Evolutionary conservation across 768 basidiomycete genomes (phyloP).

Genomic region (Suillus spraguei): DNA sequence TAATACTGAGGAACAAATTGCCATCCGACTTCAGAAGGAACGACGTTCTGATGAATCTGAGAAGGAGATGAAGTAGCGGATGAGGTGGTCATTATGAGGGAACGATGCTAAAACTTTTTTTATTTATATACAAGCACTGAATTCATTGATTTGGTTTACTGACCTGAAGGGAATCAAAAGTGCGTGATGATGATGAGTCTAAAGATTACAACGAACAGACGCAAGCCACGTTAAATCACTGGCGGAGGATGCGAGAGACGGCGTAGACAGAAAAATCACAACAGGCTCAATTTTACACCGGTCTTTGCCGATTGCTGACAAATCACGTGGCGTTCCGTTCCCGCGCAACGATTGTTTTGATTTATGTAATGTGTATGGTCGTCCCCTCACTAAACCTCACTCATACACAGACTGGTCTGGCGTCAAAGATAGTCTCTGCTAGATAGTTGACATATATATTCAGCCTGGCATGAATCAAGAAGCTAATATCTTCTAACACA

Average conservation of each 20-base stretch:
- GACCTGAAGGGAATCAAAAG: slow-evolving; percentile 36
- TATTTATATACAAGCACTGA: not conserved
- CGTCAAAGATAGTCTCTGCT: too few species aligned
- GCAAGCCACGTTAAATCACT: slow-evolving; percentile 16
- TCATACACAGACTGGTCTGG: too few species aligned
- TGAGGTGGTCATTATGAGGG: slow-evolving; percentile 36
- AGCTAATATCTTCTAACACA: too few species aligned
- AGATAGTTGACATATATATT: too few species aligned
- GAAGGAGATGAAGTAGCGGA: slow-evolving; percentile 41
- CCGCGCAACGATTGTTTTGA: too few species aligned
- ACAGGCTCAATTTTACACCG: slow-evolving; percentile 32
- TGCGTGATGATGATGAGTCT: slow-evolving; percentile 41
- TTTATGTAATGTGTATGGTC: too few species aligned
- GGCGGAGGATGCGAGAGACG: slow-evolving; percentile 28
- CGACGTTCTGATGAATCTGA: slow-evolving; percentile 60
- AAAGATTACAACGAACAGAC: slow-evolving; percentile 38
- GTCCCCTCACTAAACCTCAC: too few species aligned
- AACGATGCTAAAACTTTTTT: slow-evolving; percentile 28
- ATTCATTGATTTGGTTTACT: not conserved
- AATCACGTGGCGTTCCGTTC: slow-evolving; percentile 20
- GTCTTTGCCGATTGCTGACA: slow-evolving; percentile 35
- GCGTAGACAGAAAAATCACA: slow-evolving; percentile 25
- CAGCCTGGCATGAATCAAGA: too few species aligned
- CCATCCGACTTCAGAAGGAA: slow-evolving; percentile 97
- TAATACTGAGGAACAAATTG: slow-evolving; percentile 99